These are phyloP conservation scores for Eucalyptus virginea DNA, from an alignment of 345 rosid genomes.

Conservation along the genomic window DNA sequence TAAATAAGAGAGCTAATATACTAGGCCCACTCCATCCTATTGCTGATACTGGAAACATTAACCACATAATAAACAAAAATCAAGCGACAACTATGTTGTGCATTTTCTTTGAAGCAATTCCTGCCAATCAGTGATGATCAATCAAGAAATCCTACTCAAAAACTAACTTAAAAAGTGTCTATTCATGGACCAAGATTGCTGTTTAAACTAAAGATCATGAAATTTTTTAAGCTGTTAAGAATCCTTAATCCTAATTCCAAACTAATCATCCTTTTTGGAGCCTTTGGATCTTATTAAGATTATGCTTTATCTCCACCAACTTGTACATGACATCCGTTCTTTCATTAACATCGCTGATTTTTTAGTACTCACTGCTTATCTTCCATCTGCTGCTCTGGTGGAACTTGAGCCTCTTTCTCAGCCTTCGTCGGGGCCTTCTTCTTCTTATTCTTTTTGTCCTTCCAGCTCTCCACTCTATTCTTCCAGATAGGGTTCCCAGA, in stretches of 20 bases:
- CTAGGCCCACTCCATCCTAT: neutral
- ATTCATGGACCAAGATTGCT: neutral
- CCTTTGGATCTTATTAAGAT: neutral
- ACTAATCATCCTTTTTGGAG: neutral
- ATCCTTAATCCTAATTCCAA: neutral
- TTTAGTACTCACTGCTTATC: constrained; percentile 44
- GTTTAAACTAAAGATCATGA: neutral
- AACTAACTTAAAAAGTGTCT: neutral
- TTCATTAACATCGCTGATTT: neutral
- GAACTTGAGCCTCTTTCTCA: constrained; percentile 53
- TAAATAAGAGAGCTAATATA: neutral
- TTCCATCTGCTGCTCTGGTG: constrained; percentile 85
- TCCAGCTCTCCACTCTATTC: constrained; percentile 96
- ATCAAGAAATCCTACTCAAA: neutral
- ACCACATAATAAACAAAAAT: neutral
- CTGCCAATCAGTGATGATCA: neutral
- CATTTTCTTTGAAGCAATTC: neutral
- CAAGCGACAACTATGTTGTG: neutral
- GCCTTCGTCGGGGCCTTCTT: constrained; percentile 44
- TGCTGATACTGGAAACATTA: neutral
- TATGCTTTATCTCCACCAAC: neutral
- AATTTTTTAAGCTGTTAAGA: neutral
- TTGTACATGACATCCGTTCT: neutral
- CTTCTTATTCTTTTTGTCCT: constrained; percentile 88
- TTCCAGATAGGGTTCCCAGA: constrained; percentile 93